Conservation (phyloP, 257 asterid genomes). For the Forsythia suspensa region DNA sequence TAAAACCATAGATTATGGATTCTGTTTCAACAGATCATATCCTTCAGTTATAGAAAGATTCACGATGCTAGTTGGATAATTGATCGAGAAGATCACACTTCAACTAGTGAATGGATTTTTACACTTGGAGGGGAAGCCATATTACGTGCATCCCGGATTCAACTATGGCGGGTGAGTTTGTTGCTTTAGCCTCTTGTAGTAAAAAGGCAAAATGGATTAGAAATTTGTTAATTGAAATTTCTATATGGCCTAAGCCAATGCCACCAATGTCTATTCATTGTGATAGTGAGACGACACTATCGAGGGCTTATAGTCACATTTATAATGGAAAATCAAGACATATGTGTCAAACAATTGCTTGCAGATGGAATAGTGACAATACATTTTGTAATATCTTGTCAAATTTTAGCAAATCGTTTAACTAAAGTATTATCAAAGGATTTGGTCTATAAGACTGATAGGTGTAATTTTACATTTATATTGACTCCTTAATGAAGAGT, state of each 20-base stretch:
- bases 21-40: neutral
- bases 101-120: too few relatives aligned
- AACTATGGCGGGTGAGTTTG: neutral
- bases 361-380: neutral
- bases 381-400: too few relatives aligned
- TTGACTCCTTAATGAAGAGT: too few relatives aligned
- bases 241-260: neutral
- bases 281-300: conserved; percentile 1
- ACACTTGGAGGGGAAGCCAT: neutral
- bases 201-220: neutral
- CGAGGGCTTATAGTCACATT: neutral
- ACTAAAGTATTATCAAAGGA: too few relatives aligned
- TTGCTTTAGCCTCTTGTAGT: neutral
- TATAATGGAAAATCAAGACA: neutral
- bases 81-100: neutral
- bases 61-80: neutral
- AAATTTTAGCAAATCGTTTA: too few relatives aligned
- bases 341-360: neutral
- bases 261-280: neutral
- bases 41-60: neutral
- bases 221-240: neutral
- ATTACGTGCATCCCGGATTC: neutral
- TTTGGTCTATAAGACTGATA: too few relatives aligned
- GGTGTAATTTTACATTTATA: too few relatives aligned
- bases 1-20: neutral